Base-by-base conservation (phyloP, 2,329 filamentous ascomycete species). In the Calonectria pseudoturangicola region DNA sequence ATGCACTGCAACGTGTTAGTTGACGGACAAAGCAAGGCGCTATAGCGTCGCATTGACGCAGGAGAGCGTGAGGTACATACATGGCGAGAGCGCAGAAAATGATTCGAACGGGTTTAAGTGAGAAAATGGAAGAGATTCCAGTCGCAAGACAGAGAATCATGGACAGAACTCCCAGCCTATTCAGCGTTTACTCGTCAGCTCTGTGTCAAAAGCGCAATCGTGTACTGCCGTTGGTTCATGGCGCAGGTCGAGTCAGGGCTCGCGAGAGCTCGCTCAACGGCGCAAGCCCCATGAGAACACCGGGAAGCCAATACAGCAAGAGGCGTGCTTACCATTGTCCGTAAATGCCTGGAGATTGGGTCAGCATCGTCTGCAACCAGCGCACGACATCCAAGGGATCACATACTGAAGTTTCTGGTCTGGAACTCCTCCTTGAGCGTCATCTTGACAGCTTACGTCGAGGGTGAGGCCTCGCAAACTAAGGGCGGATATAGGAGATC, bases 321-420 rank as follows among this genome's bases (percentile, higher is more conserved):
- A 12, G n/a, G 30, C 2, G 30, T 50, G 82, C 91, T 89, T 88
- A 94, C 92, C 92, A 94, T 92, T 94, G 92, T 84, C 91, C 92
- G 81, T 94, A 94, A 85, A 94, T 94, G 85, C 92, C 92, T 94
- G 78, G 71, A 71, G 39, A 71, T 72, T 63, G 56, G 51, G 80
- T 87, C 80, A 88, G 84, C 77, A 76, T 69, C 66, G 16, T 6
- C 10, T 54, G 8, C 39, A 21, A 47, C 36, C 47, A 25, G 50
- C 65, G 62, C 70, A 70, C 27, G 51, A 48, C 25, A 63, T 66
- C 36, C 60, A 21, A 65, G 76, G 68, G 51, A 51, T 66, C 73
- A 87, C 92, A 81, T 88, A 94, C 92, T 94, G 86, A 94, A 94
- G 86, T 94, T 94, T 81, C 92, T 88, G 73, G 92, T 93, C 83